Evolutionary conservation across 2,329 filamentous ascomycete species (phyloP), one percentile per base, ranked within the genome.

Genomic region (Corniculantispora saksenae): DNA sequence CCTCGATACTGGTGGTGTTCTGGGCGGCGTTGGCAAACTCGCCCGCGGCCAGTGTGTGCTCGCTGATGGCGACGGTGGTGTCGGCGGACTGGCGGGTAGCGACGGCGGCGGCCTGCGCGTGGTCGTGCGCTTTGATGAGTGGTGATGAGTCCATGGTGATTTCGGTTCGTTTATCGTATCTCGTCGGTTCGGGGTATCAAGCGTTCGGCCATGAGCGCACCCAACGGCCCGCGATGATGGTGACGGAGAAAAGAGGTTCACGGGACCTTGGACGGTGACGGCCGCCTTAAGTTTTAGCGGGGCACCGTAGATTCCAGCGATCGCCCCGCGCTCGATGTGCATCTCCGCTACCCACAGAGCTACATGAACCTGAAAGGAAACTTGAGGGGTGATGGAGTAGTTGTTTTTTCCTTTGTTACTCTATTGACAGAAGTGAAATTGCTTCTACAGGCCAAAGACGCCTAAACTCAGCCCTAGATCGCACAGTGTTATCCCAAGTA

Each of bases 21-120:
- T 87, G 86, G n/a, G 92, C 89, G 35, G 93, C 94, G 67, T 90
- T 89, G 67, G 92, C 89, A 76, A 97, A 98, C 75, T 97, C 92
- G 68, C 89, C 90, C 2, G 95, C 94, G 45, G 95, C 95, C 65
- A 91, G 83, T 61, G 94, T 89, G 78, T 98, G 94, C 77, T 97
- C 92, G 73, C 91, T 91, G 73, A 93, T 91, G 67, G 94, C 94
- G 56, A 92, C 89, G 8, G 90, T 90, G 64, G 92, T 92, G 74
- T 95, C 89, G 63, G 83, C 83, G 54, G 91, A 89, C 72, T 93
- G 88, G 27, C 84, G 89, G 63, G 94, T 92, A 27, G 89, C 84
- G 27, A 92, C 89, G 51, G 94, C 94, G 72, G 92, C 94, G 72
- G 92, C 94, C 72, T 89, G 89, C 59, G 93, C 94, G 79, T 97